A percentile compares a stretch with the other conserved stretches of the same genome.
These are phyloP conservation scores for Podaxis pistillaris DNA, from an alignment of 768 basidiomycete species.

Conservation along the genomic window DNA sequence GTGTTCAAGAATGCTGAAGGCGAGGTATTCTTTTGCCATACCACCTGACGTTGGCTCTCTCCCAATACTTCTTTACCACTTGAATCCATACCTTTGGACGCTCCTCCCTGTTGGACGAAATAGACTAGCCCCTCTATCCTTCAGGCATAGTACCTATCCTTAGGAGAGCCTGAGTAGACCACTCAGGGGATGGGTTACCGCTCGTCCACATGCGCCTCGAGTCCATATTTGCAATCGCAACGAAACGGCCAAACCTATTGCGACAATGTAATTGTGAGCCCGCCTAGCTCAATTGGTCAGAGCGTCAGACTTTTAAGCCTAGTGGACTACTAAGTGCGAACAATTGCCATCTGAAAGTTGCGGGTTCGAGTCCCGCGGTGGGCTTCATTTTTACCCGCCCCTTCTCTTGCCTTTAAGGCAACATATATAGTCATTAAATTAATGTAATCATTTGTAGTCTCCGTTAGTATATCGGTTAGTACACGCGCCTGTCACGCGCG, in stretches of 20 bases:
- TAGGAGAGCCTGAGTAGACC: too few species aligned
- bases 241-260: background rate
- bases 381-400: background rate
- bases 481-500: slow-evolving; percentile 20
- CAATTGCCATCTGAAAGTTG: slow-evolving; percentile 6
- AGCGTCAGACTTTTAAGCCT: slow-evolving; percentile 11
- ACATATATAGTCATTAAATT: too few species aligned
- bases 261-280: background rate
- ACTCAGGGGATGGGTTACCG: too few species aligned
- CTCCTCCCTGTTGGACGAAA: too few species aligned
- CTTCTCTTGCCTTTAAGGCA: background rate
- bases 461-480: slow-evolving; percentile 21
- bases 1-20: too few species aligned
- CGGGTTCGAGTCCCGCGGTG: slow-evolving; percentile 12
- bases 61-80: too few species aligned
- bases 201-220: background rate
- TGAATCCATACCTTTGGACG: too few species aligned
- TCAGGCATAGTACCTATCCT: too few species aligned
- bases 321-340: background rate
- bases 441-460: background rate
- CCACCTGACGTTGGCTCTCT: too few species aligned
- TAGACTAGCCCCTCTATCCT: too few species aligned
- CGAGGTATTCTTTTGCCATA: too few species aligned
- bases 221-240: background rate
- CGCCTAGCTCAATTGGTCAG: slow-evolving; percentile 13